Evolutionary conservation across 345 rosid genomes (phyloP), one percentile per base, ranked within the genome.

Genomic region (Sonneratia caseolaris): DNA sequence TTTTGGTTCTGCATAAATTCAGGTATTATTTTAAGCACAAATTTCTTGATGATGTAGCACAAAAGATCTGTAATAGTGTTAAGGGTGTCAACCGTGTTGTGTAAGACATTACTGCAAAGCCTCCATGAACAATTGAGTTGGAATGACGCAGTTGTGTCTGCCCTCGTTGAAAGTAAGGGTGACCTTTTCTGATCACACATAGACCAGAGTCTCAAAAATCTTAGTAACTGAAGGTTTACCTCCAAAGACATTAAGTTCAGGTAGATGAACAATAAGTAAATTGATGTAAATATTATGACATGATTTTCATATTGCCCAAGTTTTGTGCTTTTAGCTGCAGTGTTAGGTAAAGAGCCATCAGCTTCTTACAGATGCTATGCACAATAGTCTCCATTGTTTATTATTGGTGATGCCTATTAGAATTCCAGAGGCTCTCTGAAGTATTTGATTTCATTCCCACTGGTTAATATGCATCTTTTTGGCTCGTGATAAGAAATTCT

Each of bases 81-180:
- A 85, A 91, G 18, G 99, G 98, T 51, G 97, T 96, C 47, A 96
- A 96, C 82, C 86, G 98, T 75, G 96, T 96, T 75, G 96, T 91
- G 81, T 97, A 80, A 78, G 99, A 96, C 84, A 95, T 95, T 24
- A 92, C 99, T 72, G 90, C 98, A 12, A 95, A 95, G 84, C 99
- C 99, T 74, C 99, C 98, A 43, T 92, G 98, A 71, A 95, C 98
- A 3, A 95, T 95, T 47, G 99, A 95, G 74, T 92, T 98, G 99
- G 97, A 95, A 81, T 95, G 78, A 86, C 68, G 19, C 71, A 27
- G 42, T 22, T 19, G 32, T 59, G 27, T 70, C 15, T 55, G 32
- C n/a, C 57, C 12, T 22, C 15, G 21, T 42, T 51, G 55, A 64
- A 65, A 71, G 32, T 32, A 14, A 55, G 24, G 59, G 32, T 27